Percentiles rank a stretch among this genome's conserved stretches.
Conservation (phyloP, 768 basidiomycete species). For the Cantharellus cinnabarinus region DNA sequence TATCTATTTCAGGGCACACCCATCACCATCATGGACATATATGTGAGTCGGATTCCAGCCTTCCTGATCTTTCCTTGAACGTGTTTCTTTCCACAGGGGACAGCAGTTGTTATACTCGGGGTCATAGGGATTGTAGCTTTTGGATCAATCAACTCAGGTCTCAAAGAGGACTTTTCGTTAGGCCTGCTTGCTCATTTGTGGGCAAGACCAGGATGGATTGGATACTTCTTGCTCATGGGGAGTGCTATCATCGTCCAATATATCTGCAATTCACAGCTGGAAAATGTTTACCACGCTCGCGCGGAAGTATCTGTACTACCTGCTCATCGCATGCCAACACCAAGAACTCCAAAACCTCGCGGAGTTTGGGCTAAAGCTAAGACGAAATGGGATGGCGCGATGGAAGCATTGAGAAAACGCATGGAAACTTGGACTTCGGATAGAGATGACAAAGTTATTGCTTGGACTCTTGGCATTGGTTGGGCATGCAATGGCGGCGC, state of each 20-base stretch:
- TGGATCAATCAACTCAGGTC: conserved; percentile 64
- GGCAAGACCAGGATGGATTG: conserved; percentile 77
- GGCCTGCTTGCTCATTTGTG: conserved; percentile 63
- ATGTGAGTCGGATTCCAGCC: conserved; percentile 26
- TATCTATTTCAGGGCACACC: conserved; percentile 51
- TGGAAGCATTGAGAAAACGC: conserved; percentile 35
- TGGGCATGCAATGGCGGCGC: conserved; percentile 91
- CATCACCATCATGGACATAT: conserved; percentile 65
- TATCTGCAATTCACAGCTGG: conserved; percentile 50
- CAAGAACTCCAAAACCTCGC: conserved; percentile 5
- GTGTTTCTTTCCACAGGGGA: conserved; percentile 31
- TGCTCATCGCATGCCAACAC: conserved; percentile 8
- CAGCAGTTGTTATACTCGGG: conserved; percentile 59
- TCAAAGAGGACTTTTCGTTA: conserved; percentile 27
- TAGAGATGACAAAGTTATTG: conserved; percentile 66
- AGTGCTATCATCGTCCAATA: conserved; percentile 43
- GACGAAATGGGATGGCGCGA: conserved; percentile 25
- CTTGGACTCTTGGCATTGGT: conserved; percentile 80
- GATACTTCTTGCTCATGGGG: conserved; percentile 68
- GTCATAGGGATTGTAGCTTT: conserved; percentile 80
- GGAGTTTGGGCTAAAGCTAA: conserved; percentile 13
- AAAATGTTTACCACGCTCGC: conserved; percentile 49
- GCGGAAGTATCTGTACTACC: conserved; percentile 46
- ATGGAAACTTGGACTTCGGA: conserved; percentile 58
- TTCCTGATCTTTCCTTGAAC: background rate